Conservation (phyloP, 805 yeast genomes). For the Barnettozyma siamensis region DNA sequence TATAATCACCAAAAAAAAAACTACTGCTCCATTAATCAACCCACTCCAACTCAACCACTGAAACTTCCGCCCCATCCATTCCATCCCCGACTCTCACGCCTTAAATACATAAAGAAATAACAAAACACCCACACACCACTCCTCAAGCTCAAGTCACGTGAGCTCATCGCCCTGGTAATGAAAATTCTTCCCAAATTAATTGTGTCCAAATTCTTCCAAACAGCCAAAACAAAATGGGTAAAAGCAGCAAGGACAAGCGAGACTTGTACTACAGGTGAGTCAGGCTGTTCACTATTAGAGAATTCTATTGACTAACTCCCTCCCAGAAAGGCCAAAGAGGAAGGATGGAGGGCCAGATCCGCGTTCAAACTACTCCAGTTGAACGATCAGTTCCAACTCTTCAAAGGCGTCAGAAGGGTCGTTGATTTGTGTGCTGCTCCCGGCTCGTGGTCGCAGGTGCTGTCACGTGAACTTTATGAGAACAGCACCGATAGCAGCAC, state of each 20-base stretch:
- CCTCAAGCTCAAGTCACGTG: background rate
- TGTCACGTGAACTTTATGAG: slow-evolving; percentile 60
- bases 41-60: too few relatives aligned
- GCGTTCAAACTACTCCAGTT: slow-evolving; percentile 91
- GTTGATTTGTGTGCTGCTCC: slow-evolving; percentile 99
- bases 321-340: slow-evolving; percentile 84
- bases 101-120: too few relatives aligned
- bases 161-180: too few relatives aligned
- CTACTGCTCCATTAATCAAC: too few relatives aligned
- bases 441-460: slow-evolving; percentile 97
- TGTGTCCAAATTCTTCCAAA: background rate
- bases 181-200: background rate
- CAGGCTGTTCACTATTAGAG: slow-evolving; percentile 20
- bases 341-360: slow-evolving; percentile 96
- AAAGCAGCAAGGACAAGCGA: slow-evolving; percentile 89
- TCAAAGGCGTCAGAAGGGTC: slow-evolving; percentile 66
- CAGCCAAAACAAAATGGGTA: slow-evolving; percentile 59
- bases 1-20: too few relatives aligned
- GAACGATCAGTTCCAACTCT: slow-evolving; percentile 82
- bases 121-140: too few relatives aligned
- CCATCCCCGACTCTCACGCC: too few relatives aligned
- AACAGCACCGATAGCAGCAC: slow-evolving; percentile 29
- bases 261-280: slow-evolving; percentile 66
- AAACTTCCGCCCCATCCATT: too few relatives aligned
- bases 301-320: slow-evolving; percentile 4